Conservation (phyloP, 768 basidiomycete genomes). For the Exsudoporus frostii region DNA sequence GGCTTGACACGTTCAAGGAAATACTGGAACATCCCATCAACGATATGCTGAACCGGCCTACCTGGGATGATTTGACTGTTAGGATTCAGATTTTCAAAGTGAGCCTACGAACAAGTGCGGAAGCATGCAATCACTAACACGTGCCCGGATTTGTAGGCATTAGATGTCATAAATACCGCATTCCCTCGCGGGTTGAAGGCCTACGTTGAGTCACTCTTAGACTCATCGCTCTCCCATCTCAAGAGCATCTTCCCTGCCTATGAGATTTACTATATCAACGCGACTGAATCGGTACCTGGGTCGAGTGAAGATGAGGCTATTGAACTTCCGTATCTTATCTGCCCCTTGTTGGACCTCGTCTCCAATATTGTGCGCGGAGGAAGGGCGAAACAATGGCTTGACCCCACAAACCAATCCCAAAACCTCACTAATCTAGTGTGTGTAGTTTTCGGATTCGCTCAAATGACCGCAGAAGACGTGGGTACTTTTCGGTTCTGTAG, state of each 20-base stretch:
- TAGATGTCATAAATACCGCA: conserved; percentile 74
- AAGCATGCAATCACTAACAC: background rate
- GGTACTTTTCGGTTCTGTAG: conserved; percentile 22
- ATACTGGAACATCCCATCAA: conserved; percentile 61
- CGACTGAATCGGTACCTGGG: conserved; percentile 51
- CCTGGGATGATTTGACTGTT: conserved; percentile 82
- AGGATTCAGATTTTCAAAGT: conserved; percentile 87
- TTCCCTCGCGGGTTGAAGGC: conserved; percentile 73
- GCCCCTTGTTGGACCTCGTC: conserved; percentile 79
- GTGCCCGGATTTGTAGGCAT: conserved; percentile 47
- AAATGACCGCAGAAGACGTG: conserved; percentile 91
- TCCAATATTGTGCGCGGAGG: conserved; percentile 63
- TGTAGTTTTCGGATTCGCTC: conserved; percentile 64
- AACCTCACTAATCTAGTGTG: conserved; percentile 52
- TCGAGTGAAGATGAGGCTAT: conserved; percentile 76
- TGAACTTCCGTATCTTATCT: conserved; percentile 73
- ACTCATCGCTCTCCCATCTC: conserved; percentile 57
- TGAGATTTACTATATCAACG: conserved; percentile 56
- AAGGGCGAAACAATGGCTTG: conserved; percentile 64
- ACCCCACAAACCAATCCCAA: conserved; percentile 23
- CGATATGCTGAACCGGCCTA: conserved; percentile 55
- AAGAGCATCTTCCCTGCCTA: conserved; percentile 58
- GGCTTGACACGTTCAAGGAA: conserved; percentile 88
- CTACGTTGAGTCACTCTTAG: conserved; percentile 59
- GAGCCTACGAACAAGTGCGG: conserved; percentile 6